These are phyloP conservation scores for Myriosclerotinia curreyana DNA, from an alignment of 2,329 filamentous ascomycete genomes.

Conservation along the genomic window DNA sequence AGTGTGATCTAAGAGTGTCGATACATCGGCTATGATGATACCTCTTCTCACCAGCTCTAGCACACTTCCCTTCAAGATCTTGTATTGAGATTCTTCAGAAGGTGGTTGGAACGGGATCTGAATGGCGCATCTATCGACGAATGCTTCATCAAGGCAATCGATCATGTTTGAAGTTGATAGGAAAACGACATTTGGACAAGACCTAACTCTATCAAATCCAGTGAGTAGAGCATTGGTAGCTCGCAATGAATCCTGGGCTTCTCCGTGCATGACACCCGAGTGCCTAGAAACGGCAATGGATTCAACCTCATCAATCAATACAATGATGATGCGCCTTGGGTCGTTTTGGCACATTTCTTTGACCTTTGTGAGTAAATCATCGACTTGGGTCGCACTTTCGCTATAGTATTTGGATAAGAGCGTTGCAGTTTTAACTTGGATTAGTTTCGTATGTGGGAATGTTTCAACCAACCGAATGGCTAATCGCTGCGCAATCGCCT, in stretches of 20 bases:
- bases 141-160: slow-evolving; percentile 36
- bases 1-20: slow-evolving; percentile 18
- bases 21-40: slow-evolving; percentile 23
- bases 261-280: slow-evolving; percentile 28
- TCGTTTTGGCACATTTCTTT: slow-evolving; percentile 32
- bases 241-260: slow-evolving; percentile 37
- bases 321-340: slow-evolving; percentile 32
- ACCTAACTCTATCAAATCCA: slow-evolving; percentile 33
- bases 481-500: slow-evolving; percentile 73
- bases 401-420: slow-evolving; percentile 49
- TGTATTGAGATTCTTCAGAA: slow-evolving; percentile 31
- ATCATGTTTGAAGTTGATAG: slow-evolving; percentile 38
- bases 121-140: slow-evolving; percentile 35
- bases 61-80: slow-evolving; percentile 34
- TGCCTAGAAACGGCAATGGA: slow-evolving; percentile 35
- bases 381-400: slow-evolving; percentile 46
- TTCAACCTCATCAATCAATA: slow-evolving; percentile 41
- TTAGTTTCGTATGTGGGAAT: slow-evolving; percentile 42
- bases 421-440: slow-evolving; percentile 47
- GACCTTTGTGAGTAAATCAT: slow-evolving; percentile 45
- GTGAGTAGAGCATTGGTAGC: slow-evolving; percentile 40
- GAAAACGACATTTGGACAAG: slow-evolving; percentile 34
- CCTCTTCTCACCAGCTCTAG: slow-evolving; percentile 29
- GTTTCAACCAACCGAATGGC: slow-evolving; percentile 44
- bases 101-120: slow-evolving; percentile 31